Percentiles rank a stretch among this genome's conserved stretches.
Conservation (phyloP, 2,329 filamentous ascomycete species). For the Leptographium radiaticola region DNA sequence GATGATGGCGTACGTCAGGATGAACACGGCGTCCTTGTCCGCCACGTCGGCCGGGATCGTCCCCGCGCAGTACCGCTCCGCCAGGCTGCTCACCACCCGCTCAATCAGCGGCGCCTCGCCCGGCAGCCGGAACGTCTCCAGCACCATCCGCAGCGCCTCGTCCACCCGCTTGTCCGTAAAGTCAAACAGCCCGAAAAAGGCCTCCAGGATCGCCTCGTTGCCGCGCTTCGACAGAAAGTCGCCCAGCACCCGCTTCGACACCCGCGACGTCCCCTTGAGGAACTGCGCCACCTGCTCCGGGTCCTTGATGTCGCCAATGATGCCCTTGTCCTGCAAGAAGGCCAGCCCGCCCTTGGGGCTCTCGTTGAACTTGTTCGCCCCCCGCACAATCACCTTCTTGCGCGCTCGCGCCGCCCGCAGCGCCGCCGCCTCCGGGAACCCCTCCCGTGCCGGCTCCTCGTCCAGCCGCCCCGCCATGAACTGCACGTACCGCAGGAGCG, state of each 20-base stretch:
- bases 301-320: conserved; percentile 65
- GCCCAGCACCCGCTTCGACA: conserved; percentile 83
- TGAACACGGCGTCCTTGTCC: conserved; percentile 76
- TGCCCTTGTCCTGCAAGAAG: conserved; percentile 71
- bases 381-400: conserved; percentile 82
- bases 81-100: conserved; percentile 77
- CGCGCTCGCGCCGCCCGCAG: conserved; percentile 61
- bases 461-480: conserved; percentile 81
- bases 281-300: conserved; percentile 74
- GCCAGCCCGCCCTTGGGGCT: conserved; percentile 80
- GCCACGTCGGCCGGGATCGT: conserved; percentile 61
- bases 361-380: conserved; percentile 87
- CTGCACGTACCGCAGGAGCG: conserved; percentile 79
- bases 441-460: conserved; percentile 49
- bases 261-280: conserved; percentile 69
- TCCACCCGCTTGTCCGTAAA: conserved; percentile 79
- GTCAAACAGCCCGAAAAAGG: conserved; percentile 78
- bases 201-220: conserved; percentile 72
- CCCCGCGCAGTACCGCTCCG: conserved; percentile 67
- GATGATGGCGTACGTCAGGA: conserved; percentile 91
- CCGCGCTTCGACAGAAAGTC: conserved; percentile 87
- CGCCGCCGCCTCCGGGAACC: conserved; percentile 49
- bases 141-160: conserved; percentile 73
- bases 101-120: conserved; percentile 90
- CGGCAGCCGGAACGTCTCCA: conserved; percentile 85